Evolutionary conservation across 495 filamentous ascomycete species (phyloP), one percentile per base, ranked within the genome.

Genomic region (Hypoxylon rickii): DNA sequence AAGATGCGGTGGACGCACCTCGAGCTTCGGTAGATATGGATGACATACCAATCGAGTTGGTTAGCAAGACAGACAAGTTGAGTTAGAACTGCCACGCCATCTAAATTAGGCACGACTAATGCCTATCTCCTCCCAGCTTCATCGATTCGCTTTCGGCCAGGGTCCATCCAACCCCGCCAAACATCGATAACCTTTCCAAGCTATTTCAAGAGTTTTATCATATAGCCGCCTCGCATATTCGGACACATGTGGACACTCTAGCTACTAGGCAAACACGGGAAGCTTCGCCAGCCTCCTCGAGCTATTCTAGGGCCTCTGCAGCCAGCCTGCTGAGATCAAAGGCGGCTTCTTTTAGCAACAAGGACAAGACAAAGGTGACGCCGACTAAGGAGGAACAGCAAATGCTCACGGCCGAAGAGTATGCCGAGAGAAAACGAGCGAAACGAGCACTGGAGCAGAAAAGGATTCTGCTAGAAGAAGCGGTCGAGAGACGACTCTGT

Each of bases 171-270:
- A 85, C 84, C 10, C 94, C 95, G 7, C 85, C 92, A 1, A 86
- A 86, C 34, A 87, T 93, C 61, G 89, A 96, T 16, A 88, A 83
- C 58, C 84, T 97, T 17, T 87, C 92, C 3, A 77, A 77, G n/a
- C 74, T 95, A 16, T 97, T 96, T 68, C 95, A 99, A 72, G 90
- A 95, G 29, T 99, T 97, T 65, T 99, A 99, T 69, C 75, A 78
- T 24, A 85, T 85, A 37, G 90, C 95, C 11, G 86, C 90, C 31
- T 80, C 86, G 6, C 88, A 94, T 66, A 93, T 97, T 34, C 79
- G 83, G 13, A 96, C 90, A 0, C 92, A 99, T 70, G 90, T 97
- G 44, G 87, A 88, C 18, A 81, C 86, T 7, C 76, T 97, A 12
- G 87, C 89, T 10, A 88, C 87, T 19, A 81, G 84, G 3, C 86